phyloP scores from a whole-genome alignment of 2,329 filamentous ascomycete genomes.

The Fusarium siculi region DNA sequence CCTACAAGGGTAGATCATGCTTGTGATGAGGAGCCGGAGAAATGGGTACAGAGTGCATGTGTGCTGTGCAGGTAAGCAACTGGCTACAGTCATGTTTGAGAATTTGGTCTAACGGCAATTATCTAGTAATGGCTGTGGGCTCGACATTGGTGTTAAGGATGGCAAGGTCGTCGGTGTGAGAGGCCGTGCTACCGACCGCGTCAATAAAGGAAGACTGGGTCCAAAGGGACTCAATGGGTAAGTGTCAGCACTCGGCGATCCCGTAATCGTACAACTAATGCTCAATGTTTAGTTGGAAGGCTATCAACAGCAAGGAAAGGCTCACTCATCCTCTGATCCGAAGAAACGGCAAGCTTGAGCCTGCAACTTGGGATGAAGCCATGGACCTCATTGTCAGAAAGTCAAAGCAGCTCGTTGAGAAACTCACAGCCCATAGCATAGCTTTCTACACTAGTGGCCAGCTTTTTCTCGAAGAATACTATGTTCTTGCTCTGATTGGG shows the following conservation, averaged over 20 bases:
- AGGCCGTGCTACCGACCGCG: background rate
- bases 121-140: background rate
- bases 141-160: background rate
- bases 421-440: background rate
- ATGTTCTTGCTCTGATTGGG: background rate
- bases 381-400: background rate
- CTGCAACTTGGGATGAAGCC: background rate
- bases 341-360: background rate
- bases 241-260: too few relatives aligned
- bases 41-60: background rate
- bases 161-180: background rate
- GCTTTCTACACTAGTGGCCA: background rate
- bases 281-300: background rate
- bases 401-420: background rate
- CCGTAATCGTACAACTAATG: too few relatives aligned
- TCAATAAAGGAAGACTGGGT: background rate
- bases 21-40: background rate
- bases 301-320: background rate
- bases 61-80: background rate
- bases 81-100: background rate
- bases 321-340: background rate
- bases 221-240: background rate
- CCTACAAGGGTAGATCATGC: slow-evolving; percentile 1
- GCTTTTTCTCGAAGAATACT: background rate
- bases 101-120: background rate